phyloP scores from a whole-genome alignment of 768 basidiomycete genomes.

The Mycena leptocephala region DNA sequence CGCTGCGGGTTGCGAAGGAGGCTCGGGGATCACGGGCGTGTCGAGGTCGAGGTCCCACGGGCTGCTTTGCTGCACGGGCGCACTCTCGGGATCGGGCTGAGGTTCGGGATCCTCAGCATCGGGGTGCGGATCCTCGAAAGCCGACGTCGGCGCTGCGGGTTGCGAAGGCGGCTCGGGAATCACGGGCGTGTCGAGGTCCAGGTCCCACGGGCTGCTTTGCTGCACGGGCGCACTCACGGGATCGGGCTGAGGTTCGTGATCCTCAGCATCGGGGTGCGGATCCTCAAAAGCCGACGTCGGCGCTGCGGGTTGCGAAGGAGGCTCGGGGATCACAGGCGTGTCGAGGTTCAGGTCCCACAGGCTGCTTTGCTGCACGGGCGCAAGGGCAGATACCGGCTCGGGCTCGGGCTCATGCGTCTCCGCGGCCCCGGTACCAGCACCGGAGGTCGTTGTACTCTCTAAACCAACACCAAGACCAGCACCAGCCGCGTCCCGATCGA shows the following conservation, averaged over 20 bases:
- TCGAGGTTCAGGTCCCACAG: constrained; percentile 18
- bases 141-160: constrained; percentile 13
- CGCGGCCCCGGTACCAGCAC: constrained; percentile 8
- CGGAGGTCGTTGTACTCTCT: not conserved
- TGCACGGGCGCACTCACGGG: not conserved
- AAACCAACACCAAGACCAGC: not conserved
- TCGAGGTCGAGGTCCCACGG: too few species aligned
- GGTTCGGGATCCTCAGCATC: too few species aligned
- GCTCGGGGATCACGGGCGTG: too few species aligned
- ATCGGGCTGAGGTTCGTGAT: not conserved
- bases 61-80: too few species aligned
- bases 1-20: too few species aligned
- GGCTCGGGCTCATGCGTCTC: constrained; percentile 7
- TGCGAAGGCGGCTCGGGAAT: too few species aligned
- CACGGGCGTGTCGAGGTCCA: too few species aligned
- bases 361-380: constrained; percentile 1
- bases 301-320: too few species aligned
- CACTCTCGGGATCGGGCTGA: too few species aligned
- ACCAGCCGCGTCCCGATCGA: constrained; percentile 7
- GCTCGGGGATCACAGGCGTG: constrained; percentile 11
- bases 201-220: not conserved
- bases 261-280: not conserved
- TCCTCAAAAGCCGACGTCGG: not conserved
- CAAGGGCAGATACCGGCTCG: not conserved
- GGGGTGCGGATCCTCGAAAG: too few species aligned